Conservation (phyloP, 805 yeast species). For the Metschnikowia noctiluminum region DNA sequence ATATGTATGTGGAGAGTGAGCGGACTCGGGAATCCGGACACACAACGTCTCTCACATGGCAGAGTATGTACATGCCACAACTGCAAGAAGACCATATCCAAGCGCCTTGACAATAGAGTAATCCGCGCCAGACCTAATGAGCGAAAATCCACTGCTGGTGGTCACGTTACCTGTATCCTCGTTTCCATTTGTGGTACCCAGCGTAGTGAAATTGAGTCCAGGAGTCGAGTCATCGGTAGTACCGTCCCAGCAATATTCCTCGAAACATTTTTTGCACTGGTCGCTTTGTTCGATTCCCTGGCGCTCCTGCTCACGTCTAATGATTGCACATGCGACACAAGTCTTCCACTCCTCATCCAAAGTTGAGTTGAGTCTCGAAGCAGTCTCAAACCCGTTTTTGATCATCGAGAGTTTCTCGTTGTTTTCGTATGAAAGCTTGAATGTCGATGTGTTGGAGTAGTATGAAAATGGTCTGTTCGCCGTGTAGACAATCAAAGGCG, state of each 20-base stretch:
- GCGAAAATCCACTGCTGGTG: conserved; percentile 17
- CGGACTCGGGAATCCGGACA: too few species aligned
- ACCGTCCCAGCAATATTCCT: conserved; percentile 76
- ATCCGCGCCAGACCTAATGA: conserved; percentile 8
- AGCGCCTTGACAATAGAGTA: conserved; percentile 13
- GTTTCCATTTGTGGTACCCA: conserved; percentile 33
- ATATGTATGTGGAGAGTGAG: too few species aligned
- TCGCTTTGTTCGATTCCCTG: conserved; percentile 54
- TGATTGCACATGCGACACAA: conserved; percentile 80
- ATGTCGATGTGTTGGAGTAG: conserved; percentile 28
- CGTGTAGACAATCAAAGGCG: conserved; percentile 29
- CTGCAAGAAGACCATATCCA: conserved; percentile 22
- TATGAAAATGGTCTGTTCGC: conserved; percentile 30
- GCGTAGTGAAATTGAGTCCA: conserved; percentile 37
- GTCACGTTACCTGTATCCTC: conserved; percentile 18
- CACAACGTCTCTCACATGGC: neutral
- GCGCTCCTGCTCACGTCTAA: conserved; percentile 76
- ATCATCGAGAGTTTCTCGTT: conserved; percentile 23
- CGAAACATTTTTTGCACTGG: conserved; percentile 71
- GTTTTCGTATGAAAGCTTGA: conserved; percentile 25
- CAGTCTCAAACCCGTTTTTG: conserved; percentile 27
- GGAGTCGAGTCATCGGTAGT: conserved; percentile 13
- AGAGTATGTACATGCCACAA: conserved; percentile 17
- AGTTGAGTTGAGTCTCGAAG: conserved; percentile 51
- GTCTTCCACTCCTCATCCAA: conserved; percentile 65